Evolutionary conservation across 2,329 filamentous ascomycete genomes (phyloP).

Genomic region (Calonectria naviculata): DNA sequence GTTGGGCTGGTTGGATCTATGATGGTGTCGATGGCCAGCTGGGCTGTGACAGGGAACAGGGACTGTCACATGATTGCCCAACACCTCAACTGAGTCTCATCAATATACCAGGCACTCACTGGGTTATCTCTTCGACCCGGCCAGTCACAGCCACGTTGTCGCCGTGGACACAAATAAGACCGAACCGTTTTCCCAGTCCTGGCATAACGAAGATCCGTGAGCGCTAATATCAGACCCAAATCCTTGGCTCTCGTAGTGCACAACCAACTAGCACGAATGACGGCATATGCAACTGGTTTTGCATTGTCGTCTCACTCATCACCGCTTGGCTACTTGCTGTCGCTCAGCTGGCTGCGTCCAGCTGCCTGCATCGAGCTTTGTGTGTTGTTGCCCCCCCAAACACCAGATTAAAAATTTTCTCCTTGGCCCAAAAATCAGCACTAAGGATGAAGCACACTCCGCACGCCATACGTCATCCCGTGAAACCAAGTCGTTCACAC

Average conservation of each 20-base stretch:
- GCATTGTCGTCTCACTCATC: slow-evolving; percentile 1
- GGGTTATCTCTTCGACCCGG: not conserved
- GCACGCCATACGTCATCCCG: slow-evolving; percentile 17
- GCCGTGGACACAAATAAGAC: not conserved
- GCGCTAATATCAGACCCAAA: not conserved
- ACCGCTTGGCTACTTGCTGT: not conserved
- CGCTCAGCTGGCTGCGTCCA: slow-evolving; percentile 15
- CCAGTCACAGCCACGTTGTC: not conserved
- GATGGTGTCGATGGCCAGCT: not conserved
- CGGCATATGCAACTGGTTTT: slow-evolving; percentile 1
- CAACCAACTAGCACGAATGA: not conserved
- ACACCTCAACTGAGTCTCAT: too few species aligned
- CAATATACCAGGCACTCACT: too few species aligned
- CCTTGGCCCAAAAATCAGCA: slow-evolving; percentile 25
- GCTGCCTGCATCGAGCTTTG: not conserved
- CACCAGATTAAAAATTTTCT: not conserved
- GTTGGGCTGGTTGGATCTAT: not conserved
- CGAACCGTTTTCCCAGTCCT: not conserved
- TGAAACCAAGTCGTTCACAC: not conserved
- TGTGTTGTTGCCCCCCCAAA: not conserved
- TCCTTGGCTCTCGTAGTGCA: not conserved
- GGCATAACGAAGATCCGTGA: not conserved
- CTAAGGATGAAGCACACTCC: slow-evolving; percentile 22
- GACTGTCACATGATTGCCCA: too few species aligned
- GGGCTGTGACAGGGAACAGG: not conserved